These are phyloP conservation scores for Zygotorulaspora florentina DNA, from an alignment of 805 yeast species.

Conservation along the genomic window DNA sequence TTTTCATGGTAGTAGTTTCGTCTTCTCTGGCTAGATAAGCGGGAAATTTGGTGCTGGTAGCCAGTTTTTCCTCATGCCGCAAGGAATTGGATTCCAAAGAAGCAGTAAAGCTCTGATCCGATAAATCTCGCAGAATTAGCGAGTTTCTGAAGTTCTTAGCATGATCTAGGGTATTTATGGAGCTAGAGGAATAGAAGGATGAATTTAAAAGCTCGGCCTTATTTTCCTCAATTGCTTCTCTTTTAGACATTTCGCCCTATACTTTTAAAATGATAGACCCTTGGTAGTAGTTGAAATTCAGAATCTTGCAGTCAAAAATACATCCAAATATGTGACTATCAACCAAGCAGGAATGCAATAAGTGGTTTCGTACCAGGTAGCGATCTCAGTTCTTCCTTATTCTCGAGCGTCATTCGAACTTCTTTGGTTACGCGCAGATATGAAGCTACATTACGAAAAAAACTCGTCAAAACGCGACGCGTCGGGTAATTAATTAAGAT, in stretches of 20 bases:
- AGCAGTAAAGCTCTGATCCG: constrained; percentile 16
- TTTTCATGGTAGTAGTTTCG: constrained; percentile 31
- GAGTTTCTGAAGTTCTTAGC: constrained; percentile 35
- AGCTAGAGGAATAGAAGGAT: constrained; percentile 30
- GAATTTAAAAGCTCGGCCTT: constrained; percentile 22
- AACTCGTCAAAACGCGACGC: constrained; percentile 8
- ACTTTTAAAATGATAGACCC: not conserved
- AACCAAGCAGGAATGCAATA: no score
- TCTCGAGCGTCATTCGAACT: no score
- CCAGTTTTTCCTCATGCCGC: constrained; percentile 3
- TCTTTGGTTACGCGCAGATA: not conserved
- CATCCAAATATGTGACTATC: not conserved
- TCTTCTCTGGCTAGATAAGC: not conserved
- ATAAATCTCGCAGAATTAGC: constrained; percentile 27
- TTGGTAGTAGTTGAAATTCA: not conserved
- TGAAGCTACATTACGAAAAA: not conserved
- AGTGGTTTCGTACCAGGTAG: no score
- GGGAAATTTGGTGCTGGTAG: not conserved
- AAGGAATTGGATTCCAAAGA: constrained; percentile 4
- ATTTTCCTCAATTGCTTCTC: constrained; percentile 10
- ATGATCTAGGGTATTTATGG: constrained; percentile 31
- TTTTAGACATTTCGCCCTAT: constrained; percentile 1
- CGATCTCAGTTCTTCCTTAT: no score
- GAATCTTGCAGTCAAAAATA: not conserved
- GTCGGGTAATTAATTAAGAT: constrained; percentile 7